These are phyloP conservation scores for Pelargonium nanum DNA, from an alignment of 345 rosid species.

Conservation along the genomic window DNA sequence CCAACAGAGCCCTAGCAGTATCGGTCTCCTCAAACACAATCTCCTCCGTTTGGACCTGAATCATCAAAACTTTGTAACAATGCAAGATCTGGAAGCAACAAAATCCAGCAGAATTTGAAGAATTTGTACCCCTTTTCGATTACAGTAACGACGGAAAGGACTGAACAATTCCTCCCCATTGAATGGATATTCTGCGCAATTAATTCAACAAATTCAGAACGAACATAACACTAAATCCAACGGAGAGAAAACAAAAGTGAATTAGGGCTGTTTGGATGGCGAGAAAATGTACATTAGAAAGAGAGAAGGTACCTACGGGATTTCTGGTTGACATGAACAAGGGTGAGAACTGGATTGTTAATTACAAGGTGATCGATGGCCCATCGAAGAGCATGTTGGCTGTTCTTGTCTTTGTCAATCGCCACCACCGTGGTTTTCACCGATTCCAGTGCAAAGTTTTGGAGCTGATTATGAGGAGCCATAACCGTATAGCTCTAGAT, in stretches of 20 bases:
- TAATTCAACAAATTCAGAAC: background rate
- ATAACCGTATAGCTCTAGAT: no score
- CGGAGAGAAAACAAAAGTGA: background rate
- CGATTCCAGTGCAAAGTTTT: no score
- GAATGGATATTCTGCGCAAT: no score
- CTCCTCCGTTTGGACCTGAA: slow-evolving; percentile 52
- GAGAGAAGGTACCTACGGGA: slow-evolving; percentile 58
- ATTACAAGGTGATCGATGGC: slow-evolving; percentile 54
- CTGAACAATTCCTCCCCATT: slow-evolving; percentile 38
- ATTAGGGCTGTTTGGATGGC: background rate
- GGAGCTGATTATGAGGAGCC: no score
- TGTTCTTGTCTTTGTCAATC: slow-evolving; percentile 73
- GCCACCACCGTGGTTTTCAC: slow-evolving; percentile 52
- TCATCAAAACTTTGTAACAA: background rate
- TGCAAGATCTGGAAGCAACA: background rate
- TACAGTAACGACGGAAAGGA: slow-evolving; percentile 65
- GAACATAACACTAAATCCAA: background rate
- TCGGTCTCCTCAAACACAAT: slow-evolving; percentile 54
- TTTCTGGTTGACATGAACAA: slow-evolving; percentile 54
- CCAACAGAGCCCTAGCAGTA: slow-evolving; percentile 45
- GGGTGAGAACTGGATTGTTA: slow-evolving; percentile 28
- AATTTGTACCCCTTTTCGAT: slow-evolving; percentile 66
- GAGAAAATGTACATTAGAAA: background rate
- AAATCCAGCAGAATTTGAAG: background rate
- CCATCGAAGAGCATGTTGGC: slow-evolving; percentile 81